These are phyloP conservation scores for Dioszegia crocea DNA, from an alignment of 768 basidiomycete species.

Conservation along the genomic window DNA sequence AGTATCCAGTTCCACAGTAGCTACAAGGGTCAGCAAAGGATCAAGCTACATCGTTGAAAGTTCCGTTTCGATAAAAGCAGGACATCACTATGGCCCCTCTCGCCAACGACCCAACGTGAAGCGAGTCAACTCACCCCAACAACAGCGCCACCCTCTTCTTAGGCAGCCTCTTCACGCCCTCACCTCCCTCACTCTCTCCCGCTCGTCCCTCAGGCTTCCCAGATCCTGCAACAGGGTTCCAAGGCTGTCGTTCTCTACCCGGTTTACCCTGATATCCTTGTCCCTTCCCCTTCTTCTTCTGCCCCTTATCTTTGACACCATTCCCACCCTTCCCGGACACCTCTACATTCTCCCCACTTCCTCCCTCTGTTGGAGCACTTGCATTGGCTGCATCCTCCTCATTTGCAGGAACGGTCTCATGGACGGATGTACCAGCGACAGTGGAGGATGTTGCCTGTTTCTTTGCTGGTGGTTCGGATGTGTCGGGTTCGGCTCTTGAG, in stretches of 20 bases:
- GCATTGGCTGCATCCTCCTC: not conserved
- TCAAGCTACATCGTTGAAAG: not conserved
- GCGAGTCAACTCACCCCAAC: slow-evolving; percentile 27
- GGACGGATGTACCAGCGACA: too few species aligned
- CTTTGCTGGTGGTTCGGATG: not conserved
- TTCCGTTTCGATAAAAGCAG: too few species aligned
- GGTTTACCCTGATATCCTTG: not conserved
- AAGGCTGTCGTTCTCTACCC: not conserved
- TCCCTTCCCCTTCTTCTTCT: not conserved
- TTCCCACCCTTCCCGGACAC: not conserved
- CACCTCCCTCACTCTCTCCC: slow-evolving; percentile 4
- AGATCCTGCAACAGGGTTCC: slow-evolving; percentile 1
- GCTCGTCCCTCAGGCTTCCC: not conserved
- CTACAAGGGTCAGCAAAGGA: slow-evolving; percentile 7
- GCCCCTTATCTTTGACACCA: not conserved
- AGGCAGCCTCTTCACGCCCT: slow-evolving; percentile 29
- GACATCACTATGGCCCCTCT: too few species aligned
- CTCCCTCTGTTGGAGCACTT: not conserved
- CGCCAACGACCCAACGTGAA: too few species aligned
- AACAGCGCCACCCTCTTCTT: slow-evolving; percentile 35
- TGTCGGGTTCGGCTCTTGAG: not conserved
- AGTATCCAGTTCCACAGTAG: slow-evolving; percentile 73
- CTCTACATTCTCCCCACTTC: not conserved
- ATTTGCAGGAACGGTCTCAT: not conserved
- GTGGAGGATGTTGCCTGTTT: not conserved